Percentiles rank a stretch among this genome's conserved stretches.
Conservation (phyloP, 2,329 filamentous ascomycete genomes). For the Clonostachys byssicola region DNA sequence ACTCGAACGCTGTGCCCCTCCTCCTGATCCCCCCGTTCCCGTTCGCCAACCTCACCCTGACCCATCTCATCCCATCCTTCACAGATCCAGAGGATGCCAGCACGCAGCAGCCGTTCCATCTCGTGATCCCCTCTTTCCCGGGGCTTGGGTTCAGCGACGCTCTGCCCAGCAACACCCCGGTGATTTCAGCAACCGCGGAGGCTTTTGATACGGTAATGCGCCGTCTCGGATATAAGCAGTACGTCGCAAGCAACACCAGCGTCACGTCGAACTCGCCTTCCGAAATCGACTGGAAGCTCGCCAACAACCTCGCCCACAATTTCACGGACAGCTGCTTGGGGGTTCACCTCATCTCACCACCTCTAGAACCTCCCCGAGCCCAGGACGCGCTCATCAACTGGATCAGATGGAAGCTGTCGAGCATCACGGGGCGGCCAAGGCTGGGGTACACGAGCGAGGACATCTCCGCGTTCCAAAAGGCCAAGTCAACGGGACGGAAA, state of each 20-base stretch:
- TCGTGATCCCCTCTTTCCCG: slow-evolving; percentile 63
- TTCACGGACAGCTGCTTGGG: slow-evolving; percentile 50
- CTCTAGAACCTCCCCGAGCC: slow-evolving; percentile 42
- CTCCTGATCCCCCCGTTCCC: slow-evolving; percentile 64
- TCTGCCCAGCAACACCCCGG: slow-evolving; percentile 41
- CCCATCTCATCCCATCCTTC: slow-evolving; percentile 49
- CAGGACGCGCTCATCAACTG: slow-evolving; percentile 39
- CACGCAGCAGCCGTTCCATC: slow-evolving; percentile 51
- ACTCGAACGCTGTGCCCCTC: slow-evolving; percentile 53
- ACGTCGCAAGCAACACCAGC: slow-evolving; percentile 51
- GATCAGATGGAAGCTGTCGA: slow-evolving; percentile 53
- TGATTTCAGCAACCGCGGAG: slow-evolving; percentile 47
- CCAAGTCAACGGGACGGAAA: slow-evolving; percentile 1
- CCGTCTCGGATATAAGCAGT: slow-evolving; percentile 52
- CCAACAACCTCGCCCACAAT: slow-evolving; percentile 39
- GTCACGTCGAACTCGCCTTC: slow-evolving; percentile 38
- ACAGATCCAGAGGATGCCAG: slow-evolving; percentile 44
- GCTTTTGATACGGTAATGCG: slow-evolving; percentile 57
- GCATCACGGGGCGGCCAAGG: slow-evolving; percentile 38
- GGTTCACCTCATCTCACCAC: slow-evolving; percentile 56
- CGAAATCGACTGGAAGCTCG: slow-evolving; percentile 47
- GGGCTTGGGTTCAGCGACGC: slow-evolving; percentile 66
- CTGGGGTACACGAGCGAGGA: slow-evolving; percentile 53
- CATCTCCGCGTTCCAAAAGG: slow-evolving; percentile 32
- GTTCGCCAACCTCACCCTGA: slow-evolving; percentile 56